phyloP scores from a whole-genome alignment of 202 grass and related monocot genomes.

The Eragrostis tef region DNA sequence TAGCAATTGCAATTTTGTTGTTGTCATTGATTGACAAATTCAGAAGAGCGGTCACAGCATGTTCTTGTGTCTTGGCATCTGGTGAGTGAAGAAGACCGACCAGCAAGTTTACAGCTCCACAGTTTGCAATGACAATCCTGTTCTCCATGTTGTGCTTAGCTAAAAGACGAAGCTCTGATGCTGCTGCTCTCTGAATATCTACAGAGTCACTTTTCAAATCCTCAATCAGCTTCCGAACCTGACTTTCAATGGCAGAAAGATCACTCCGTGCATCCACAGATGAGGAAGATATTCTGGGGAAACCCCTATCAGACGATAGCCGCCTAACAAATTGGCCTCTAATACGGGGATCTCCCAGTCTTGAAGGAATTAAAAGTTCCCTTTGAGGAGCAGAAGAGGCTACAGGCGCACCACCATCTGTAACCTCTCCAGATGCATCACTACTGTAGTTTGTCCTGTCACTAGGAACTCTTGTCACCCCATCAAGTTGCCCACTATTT shows the following conservation, averaged over 20 bases:
- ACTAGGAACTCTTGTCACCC: slow-evolving; percentile 58
- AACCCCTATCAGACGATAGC: slow-evolving; percentile 61
- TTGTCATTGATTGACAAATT: slow-evolving; percentile 98
- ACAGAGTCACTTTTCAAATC: slow-evolving; percentile 73
- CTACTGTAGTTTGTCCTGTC: slow-evolving; percentile 77
- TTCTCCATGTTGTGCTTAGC: slow-evolving; percentile 97
- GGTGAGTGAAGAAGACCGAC: slow-evolving; percentile 78
- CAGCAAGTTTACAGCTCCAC: slow-evolving; percentile 69
- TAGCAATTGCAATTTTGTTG: slow-evolving; percentile 90
- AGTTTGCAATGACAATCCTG: slow-evolving; percentile 82
- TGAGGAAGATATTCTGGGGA: slow-evolving; percentile 69
- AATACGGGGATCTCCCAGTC: slow-evolving; percentile 46
- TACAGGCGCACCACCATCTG: slow-evolving; percentile 51
- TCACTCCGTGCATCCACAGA: slow-evolving; percentile 67
- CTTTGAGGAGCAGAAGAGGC: slow-evolving; percentile 61
- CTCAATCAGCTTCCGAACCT: slow-evolving; percentile 71
- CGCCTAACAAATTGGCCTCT: slow-evolving; percentile 55
- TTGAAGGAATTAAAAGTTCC: slow-evolving; percentile 59
- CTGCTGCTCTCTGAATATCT: slow-evolving; percentile 63
- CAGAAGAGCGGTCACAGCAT: slow-evolving; percentile 88
- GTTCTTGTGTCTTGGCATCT: slow-evolving; percentile 78
- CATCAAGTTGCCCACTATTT: slow-evolving; percentile 59
- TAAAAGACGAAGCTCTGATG: slow-evolving; percentile 73
- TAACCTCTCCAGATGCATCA: slow-evolving; percentile 76
- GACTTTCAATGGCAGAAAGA: slow-evolving; percentile 70